A percentile compares a stretch with the other conserved stretches of the same genome.
Evolutionary conservation across 2,329 filamentous ascomycete species (phyloP).

Genomic region (Xylaria sp.): DNA sequence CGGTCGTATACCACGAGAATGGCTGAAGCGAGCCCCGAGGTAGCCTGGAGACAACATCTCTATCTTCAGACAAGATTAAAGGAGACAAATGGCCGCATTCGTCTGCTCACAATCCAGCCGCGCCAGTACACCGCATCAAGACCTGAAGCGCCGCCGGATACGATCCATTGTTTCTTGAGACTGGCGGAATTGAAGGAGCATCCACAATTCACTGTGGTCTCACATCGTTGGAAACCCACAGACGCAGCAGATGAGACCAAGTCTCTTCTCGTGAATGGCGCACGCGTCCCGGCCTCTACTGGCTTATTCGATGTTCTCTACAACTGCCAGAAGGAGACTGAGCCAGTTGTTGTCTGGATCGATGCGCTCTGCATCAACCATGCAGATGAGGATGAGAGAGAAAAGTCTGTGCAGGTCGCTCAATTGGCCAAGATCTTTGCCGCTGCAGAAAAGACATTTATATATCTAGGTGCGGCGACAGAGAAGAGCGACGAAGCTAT

Average conservation of each 20-base stretch:
- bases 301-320: slow-evolving; percentile 35
- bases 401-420: slow-evolving; percentile 42
- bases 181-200: slow-evolving; percentile 39
- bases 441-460: slow-evolving; percentile 35
- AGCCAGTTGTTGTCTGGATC: slow-evolving; percentile 42
- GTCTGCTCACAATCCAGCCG: slow-evolving; percentile 43
- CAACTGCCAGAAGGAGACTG: slow-evolving; percentile 34
- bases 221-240: slow-evolving; percentile 35
- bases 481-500: slow-evolving; percentile 42
- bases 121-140: slow-evolving; percentile 37
- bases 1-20: slow-evolving; percentile 12
- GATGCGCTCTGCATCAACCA: slow-evolving; percentile 46
- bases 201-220: slow-evolving; percentile 38
- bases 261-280: slow-evolving; percentile 40
- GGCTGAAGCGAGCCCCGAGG: slow-evolving; percentile 11
- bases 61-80: slow-evolving; percentile 42
- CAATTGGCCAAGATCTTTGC: slow-evolving; percentile 39
- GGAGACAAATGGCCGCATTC: slow-evolving; percentile 41
- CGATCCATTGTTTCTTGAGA: slow-evolving; percentile 41
- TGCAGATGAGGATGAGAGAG: slow-evolving; percentile 34
- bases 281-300: slow-evolving; percentile 34
- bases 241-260: slow-evolving; percentile 33
- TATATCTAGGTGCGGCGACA: slow-evolving; percentile 39
- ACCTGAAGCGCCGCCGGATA: slow-evolving; percentile 27
- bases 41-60: slow-evolving; percentile 40